phyloP scores from a whole-genome alignment of 352 stramenopile genomes.

The Phytophthora nicotianae region DNA sequence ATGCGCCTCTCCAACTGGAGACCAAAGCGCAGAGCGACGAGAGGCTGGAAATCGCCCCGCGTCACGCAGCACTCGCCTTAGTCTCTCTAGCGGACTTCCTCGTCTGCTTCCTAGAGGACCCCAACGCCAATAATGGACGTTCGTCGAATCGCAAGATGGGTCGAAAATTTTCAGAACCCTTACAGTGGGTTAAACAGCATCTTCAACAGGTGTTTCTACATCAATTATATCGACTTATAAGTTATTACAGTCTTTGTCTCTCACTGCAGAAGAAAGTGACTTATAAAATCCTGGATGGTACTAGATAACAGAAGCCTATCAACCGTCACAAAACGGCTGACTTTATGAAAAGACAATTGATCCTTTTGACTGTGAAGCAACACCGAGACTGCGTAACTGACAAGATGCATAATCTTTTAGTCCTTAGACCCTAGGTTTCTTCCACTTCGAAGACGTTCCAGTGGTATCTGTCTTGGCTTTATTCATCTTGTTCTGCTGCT shows the following conservation, averaged over 20 bases:
- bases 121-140: slow-evolving; percentile 17
- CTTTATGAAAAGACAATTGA: too few species aligned
- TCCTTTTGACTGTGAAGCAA: too few species aligned
- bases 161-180: slow-evolving; percentile 16
- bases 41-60: slow-evolving; percentile 17
- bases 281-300: too few species aligned
- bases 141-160: slow-evolving; percentile 33
- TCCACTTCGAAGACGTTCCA: background rate
- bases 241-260: background rate
- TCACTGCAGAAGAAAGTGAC: too few species aligned
- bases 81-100: slow-evolving; percentile 21
- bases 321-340: too few species aligned
- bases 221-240: background rate
- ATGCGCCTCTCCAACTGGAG: slow-evolving; percentile 35
- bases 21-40: slow-evolving; percentile 7
- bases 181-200: background rate
- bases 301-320: too few species aligned
- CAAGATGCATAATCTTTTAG: background rate
- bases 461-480: slow-evolving; percentile 26
- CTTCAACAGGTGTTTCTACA: background rate
- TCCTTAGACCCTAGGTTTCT: background rate
- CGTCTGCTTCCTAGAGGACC: slow-evolving; percentile 25
- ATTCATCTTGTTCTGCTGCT: slow-evolving; percentile 47
- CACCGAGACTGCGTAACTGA: background rate
- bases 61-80: slow-evolving; percentile 33